Base-by-base conservation (phyloP, 768 basidiomycete genomes). In the Mycena vulgaris region DNA sequence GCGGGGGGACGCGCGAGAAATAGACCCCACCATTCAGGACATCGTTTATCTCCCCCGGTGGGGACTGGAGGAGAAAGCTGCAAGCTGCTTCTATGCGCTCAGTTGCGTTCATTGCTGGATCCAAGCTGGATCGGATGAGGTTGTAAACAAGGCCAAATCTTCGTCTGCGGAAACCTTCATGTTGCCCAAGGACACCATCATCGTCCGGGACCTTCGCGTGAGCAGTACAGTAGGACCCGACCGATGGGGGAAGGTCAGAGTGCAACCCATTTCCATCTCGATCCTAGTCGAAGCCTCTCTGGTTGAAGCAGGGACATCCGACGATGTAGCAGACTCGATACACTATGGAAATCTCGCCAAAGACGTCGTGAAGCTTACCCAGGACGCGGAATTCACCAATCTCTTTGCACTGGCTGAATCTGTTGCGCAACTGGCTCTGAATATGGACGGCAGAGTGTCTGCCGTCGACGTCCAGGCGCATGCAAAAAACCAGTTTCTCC, bases 41-140 rank as follows among this genome's bases (percentile, higher is more conserved):
- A 83, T 98, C 97, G 80, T 97, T 98, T 73, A 98, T 96, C 84
- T 99, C 94, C 51, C 97, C 97, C 0, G 97, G 97, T 28, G 97
- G 97, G 1, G 95, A 91, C 78, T 98, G 97, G 0, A 95, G 86
- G 33, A 99, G 84, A 76, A 98, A 94, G 35, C 85, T 86, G 28
- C 93, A 91, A 27, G 93, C 96, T 10, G 88, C 87, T 76, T 89
- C 84, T 52, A 95, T 89, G 31, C 92, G 89, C 76, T 92, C 90
- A 60, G 84, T 81, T 58, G 84, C 78, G 71, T 89, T 87, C 92
- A 94, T 93, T 35, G 69, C 49, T 47, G 17, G 48, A 47, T n/a
- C n/a, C n/a, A n/a, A n/a, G n/a, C n/a, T n/a, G n/a, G 47, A 30
- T 49, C 58, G 28, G 49, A 35, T 16, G 58, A 16, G 23, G n/a